Evolutionary conservation across 2,329 filamentous ascomycete genomes (phyloP).

Genomic region (Aphanoascus verrucosus): DNA sequence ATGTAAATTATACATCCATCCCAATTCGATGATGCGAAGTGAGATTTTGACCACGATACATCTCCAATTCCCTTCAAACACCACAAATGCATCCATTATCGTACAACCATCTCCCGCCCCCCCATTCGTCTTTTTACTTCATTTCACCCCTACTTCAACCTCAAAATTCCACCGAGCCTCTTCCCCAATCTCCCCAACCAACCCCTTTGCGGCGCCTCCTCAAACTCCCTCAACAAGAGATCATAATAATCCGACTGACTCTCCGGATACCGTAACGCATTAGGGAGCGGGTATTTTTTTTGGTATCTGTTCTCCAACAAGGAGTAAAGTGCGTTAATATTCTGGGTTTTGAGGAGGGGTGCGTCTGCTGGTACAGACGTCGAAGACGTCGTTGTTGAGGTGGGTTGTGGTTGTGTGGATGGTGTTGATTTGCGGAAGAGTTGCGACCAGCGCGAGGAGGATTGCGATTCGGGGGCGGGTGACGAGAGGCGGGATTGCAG

Average conservation of each 20-base stretch:
- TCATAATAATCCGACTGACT: constrained; percentile 45
- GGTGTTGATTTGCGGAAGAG: constrained; percentile 13
- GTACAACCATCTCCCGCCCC: neutral
- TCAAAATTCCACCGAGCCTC: constrained; percentile 39
- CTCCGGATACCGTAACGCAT: constrained; percentile 39
- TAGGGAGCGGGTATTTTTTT: constrained; percentile 41
- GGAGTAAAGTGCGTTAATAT: constrained; percentile 48
- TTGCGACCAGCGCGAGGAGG: constrained; percentile 7
- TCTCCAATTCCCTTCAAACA: too few relatives aligned
- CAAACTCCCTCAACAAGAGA: constrained; percentile 42
- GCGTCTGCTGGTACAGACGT: constrained; percentile 15
- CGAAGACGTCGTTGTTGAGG: neutral
- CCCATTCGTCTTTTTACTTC: constrained; percentile 38
- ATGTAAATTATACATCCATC: too few relatives aligned
- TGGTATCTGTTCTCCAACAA: constrained; percentile 50
- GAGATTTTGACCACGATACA: too few relatives aligned
- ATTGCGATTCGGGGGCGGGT: constrained; percentile 6
- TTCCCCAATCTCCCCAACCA: constrained; percentile 38
- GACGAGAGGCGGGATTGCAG: constrained; percentile 27
- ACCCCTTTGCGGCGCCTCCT: constrained; percentile 42
- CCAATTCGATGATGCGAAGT: too few relatives aligned
- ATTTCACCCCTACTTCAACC: constrained; percentile 29
- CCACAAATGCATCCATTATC: constrained; percentile 50
- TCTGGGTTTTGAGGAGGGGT: constrained; percentile 22
- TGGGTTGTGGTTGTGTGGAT: constrained; percentile 10